These are phyloP conservation scores for Combretum micranthum DNA, from an alignment of 345 rosid genomes.

Conservation along the genomic window DNA sequence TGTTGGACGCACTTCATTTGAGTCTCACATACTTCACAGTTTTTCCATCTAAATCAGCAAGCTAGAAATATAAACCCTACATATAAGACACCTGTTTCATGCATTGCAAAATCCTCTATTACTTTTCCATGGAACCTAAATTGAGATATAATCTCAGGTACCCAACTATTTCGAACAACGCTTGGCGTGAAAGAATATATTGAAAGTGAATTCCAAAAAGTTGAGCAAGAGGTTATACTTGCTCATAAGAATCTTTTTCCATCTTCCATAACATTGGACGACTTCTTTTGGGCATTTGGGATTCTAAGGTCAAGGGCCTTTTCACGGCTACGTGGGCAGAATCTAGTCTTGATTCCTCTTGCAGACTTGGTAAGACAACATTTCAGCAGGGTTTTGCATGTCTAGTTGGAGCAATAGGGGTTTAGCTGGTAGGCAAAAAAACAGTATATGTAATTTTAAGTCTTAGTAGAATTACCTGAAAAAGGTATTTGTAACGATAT, in stretches of 20 bases:
- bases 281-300: constrained; percentile 87
- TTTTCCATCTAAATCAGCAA: no score
- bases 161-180: constrained; percentile 74
- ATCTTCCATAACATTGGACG: constrained; percentile 48
- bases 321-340: constrained; percentile 81
- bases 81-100: neutral
- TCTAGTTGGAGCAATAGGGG: no score
- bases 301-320: constrained; percentile 85
- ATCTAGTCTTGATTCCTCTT: constrained; percentile 80
- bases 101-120: neutral
- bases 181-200: constrained; percentile 61
- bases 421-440: no score
- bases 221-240: constrained; percentile 52
- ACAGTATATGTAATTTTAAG: no score
- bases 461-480: no score
- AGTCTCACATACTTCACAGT: no score
- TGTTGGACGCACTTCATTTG: neutral
- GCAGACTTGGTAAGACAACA: constrained; percentile 67
- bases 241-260: constrained; percentile 66
- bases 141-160: constrained; percentile 31
- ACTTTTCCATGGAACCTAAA: neutral
- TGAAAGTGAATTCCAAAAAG: constrained; percentile 48
- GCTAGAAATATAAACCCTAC: no score
- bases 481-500: no score
- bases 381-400: constrained; percentile 1